A percentile compares a stretch with the other conserved stretches of the same genome.
These are phyloP conservation scores for Lactarius deliciosus DNA, from an alignment of 768 basidiomycete species.

Conservation along the genomic window DNA sequence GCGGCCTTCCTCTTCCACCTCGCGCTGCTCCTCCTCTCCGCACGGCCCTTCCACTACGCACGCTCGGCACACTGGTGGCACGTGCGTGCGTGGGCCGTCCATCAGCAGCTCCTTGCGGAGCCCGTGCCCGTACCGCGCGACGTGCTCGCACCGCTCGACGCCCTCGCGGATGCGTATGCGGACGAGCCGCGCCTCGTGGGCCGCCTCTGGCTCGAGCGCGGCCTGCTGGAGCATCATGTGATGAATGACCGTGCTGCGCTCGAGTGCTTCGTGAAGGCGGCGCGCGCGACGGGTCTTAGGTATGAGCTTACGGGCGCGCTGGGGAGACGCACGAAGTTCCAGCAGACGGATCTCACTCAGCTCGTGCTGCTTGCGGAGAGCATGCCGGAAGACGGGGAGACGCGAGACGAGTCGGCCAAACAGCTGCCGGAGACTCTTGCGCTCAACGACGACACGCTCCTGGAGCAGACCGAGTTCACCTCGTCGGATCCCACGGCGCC, in stretches of 20 bases:
- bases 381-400: constrained; percentile 34
- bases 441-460: constrained; percentile 93
- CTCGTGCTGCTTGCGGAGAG: constrained; percentile 94
- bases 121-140: constrained; percentile 58
- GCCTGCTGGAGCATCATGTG: constrained; percentile 75
- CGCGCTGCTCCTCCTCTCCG: constrained; percentile 64
- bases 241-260: constrained; percentile 75
- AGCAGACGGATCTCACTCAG: constrained; percentile 80
- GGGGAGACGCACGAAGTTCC: constrained; percentile 93
- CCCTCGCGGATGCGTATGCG: constrained; percentile 43
- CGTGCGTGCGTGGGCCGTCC: constrained; percentile 69
- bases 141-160: constrained; percentile 42
- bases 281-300: constrained; percentile 71
- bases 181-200: constrained; percentile 65
- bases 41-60: constrained; percentile 45
- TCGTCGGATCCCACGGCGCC: constrained; percentile 55
- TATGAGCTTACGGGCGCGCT: constrained; percentile 92
- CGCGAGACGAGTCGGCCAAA: constrained; percentile 15
- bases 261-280: constrained; percentile 74
- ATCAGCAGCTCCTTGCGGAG: constrained; percentile 83
- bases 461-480: constrained; percentile 92
- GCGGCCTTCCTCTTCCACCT: constrained; percentile 69
- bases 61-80: constrained; percentile 73
- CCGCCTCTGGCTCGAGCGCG: constrained; percentile 69
- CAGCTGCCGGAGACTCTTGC: constrained; percentile 72